These are phyloP conservation scores for Medicago arabica DNA, from an alignment of 306 rosid genomes.

Conservation along the genomic window DNA sequence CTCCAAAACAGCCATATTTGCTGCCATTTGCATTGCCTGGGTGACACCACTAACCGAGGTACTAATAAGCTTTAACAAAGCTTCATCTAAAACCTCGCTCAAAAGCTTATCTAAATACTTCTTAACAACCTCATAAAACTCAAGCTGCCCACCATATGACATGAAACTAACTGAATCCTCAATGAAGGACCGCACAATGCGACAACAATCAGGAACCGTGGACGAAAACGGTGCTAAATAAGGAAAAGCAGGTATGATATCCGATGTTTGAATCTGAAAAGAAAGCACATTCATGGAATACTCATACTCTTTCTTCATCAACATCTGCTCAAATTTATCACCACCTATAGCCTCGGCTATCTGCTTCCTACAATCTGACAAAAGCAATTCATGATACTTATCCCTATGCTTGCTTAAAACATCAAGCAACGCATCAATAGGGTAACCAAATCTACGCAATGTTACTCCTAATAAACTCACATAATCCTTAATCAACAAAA, in stretches of 20 bases:
- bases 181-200: constrained; percentile 90
- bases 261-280: constrained; percentile 88
- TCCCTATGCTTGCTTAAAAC: constrained; percentile 98
- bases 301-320: constrained; percentile 98
- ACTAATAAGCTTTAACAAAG: constrained; percentile 80
- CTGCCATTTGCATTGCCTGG: constrained; percentile 98
- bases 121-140: constrained; percentile 92
- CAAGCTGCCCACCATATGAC: constrained; percentile 97
- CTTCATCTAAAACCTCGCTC: constrained; percentile 82
- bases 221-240: constrained; percentile 89
- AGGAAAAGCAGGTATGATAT: constrained; percentile 90
- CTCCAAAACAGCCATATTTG: constrained; percentile 92
- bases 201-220: constrained; percentile 96
- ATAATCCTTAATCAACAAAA: constrained; percentile 90
- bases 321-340: constrained; percentile 96
- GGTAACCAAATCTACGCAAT: constrained; percentile 86
- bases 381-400: constrained; percentile 90
- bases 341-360: constrained; percentile 81
- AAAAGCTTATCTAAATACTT: constrained; percentile 85
- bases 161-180: constrained; percentile 99
- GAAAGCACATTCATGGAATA: constrained; percentile 98
- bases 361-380: constrained; percentile 94
- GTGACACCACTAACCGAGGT: constrained; percentile 77
- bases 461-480: constrained; percentile 95
- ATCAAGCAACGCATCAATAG: constrained; percentile 91